Base-by-base conservation (phyloP, 345 rosid genomes). In the Ceriops zippeliana region DNA sequence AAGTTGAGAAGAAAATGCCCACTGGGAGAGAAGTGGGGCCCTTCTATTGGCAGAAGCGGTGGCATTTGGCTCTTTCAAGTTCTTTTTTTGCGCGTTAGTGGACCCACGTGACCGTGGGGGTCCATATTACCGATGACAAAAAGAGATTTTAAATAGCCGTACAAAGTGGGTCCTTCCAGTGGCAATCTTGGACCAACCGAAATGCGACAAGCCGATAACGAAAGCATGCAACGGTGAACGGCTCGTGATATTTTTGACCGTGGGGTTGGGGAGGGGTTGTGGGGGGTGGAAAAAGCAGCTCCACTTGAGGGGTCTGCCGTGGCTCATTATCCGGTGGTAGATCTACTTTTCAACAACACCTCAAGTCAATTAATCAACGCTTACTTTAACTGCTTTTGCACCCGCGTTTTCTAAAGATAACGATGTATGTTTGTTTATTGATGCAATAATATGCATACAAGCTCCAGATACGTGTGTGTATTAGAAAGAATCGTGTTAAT, bases 51-150 rank as follows among this genome's bases (percentile, higher is more conserved):
- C 28, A 35, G 5, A 71, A 66, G 65, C 28, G 70, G 69, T 34
- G 0, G 69, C 8, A 21, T 38, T 24, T 49, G 63, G 49, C 62
- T 6, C 64, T 3, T 7, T 22, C 49, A 27, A 69, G 51, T 58
- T 47, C 70, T 63, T 70, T 80, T 80, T 42, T 66, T 80, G 81
- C 67, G 76, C 78, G 80, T 74, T 26, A 26, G 27, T 35, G 73
- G 82, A 51, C 68, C 75, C 71, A 47, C 11, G 1, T 0, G 1
- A 62, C 49, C 49, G 0, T 3, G 52, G 16, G 62, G 68, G 51
- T 20, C 68, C 69, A 1, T 4, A 6, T 3, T 42, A 24, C 52
- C 37, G 1, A 28, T 27, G 38, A 6, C 26, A 8, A 8, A 8
- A 27, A 1, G 7, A 6, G 61, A 37, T 34, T 30, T 30, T 7